phyloP scores from a whole-genome alignment of 2,329 filamentous ascomycete species.

The Laburnicola sp. region DNA sequence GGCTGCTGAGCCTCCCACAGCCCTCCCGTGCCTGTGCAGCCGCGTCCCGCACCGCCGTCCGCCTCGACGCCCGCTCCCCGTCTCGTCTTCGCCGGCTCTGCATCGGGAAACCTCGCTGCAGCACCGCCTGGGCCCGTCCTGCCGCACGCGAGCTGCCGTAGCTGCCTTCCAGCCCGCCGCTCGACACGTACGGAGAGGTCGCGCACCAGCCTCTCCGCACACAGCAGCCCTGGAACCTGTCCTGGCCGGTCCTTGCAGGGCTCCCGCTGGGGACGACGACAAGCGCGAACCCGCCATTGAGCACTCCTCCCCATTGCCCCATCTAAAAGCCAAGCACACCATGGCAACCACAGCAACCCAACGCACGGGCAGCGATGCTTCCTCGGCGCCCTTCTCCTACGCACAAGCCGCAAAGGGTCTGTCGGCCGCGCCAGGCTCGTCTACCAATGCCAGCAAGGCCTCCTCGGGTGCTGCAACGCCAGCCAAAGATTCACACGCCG shows the following conservation, averaged over 20 bases:
- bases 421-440: constrained; percentile 51
- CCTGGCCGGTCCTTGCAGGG: constrained; percentile 36
- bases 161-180: too few relatives aligned
- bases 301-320: constrained; percentile 11
- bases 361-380: constrained; percentile 29
- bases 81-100: constrained; percentile 2
- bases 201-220: constrained; percentile 47
- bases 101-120: constrained; percentile 23
- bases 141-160: too few relatives aligned
- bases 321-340: constrained; percentile 10
- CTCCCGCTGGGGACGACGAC: constrained; percentile 38
- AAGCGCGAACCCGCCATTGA: constrained; percentile 21
- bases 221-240: constrained; percentile 31
- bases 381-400: constrained; percentile 76
- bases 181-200: constrained; percentile 46
- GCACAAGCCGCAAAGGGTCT: constrained; percentile 92
- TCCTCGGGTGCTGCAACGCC: constrained; percentile 49
- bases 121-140: too few relatives aligned
- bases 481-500: constrained; percentile 44
- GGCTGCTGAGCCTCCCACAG: too few relatives aligned
- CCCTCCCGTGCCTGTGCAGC: too few relatives aligned
- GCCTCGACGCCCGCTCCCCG: too few relatives aligned
- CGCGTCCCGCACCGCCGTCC: too few relatives aligned
- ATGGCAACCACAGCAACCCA: constrained; percentile 35
- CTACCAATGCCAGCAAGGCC: constrained; percentile 50